Evolutionary conservation across 2,329 filamentous ascomycete species (phyloP).

Genomic region (Alternaria viburni): DNA sequence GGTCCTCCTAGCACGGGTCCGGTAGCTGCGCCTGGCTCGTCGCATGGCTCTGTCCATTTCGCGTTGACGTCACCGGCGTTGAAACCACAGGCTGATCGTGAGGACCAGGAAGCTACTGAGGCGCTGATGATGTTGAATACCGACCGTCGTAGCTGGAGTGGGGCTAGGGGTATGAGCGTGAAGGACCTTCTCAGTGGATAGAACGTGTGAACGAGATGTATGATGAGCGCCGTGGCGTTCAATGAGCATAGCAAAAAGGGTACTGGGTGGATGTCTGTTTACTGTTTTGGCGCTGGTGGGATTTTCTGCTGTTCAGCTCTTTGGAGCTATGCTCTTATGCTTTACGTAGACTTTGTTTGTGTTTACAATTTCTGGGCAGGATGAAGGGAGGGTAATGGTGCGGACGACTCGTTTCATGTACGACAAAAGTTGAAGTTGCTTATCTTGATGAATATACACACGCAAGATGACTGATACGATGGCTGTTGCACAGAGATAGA

Average conservation of each 20-base stretch:
- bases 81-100: slow-evolving; percentile 45
- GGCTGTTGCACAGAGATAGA: background rate
- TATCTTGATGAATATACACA: background rate
- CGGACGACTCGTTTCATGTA: background rate
- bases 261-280: slow-evolving; percentile 8
- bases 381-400: background rate
- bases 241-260: slow-evolving; percentile 1
- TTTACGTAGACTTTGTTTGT: background rate
- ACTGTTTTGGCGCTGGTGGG: slow-evolving; percentile 9
- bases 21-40: slow-evolving; percentile 27
- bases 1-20: slow-evolving; percentile 33
- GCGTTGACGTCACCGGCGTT: slow-evolving; percentile 46
- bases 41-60: slow-evolving; percentile 35
- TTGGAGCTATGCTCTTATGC: background rate
- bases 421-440: background rate
- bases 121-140: slow-evolving; percentile 87
- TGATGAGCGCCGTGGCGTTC: slow-evolving; percentile 1
- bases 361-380: background rate
- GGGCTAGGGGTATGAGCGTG: slow-evolving; percentile 54
- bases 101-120: slow-evolving; percentile 78
- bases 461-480: background rate
- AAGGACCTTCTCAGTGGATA: slow-evolving; percentile 53
- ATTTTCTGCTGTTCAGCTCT: background rate
- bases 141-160: slow-evolving; percentile 66
- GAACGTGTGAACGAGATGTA: background rate